Base-by-base conservation (phyloP, 352 stramenopile genomes). In the Globisporangium megalacanthum region DNA sequence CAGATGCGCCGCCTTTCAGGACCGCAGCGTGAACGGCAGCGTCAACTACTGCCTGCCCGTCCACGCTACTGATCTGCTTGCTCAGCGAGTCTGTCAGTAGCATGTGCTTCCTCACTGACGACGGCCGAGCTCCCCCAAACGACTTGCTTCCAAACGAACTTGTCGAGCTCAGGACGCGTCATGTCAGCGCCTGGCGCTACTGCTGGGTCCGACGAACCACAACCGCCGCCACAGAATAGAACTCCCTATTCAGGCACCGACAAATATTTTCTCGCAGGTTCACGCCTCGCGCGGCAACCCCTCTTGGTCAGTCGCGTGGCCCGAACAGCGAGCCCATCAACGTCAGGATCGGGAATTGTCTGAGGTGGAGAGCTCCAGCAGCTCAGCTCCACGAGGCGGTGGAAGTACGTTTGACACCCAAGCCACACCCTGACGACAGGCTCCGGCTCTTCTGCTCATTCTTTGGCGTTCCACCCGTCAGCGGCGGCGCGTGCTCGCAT, bases 261-360 rank as follows among this genome's bases (percentile, higher is more conserved):
- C 57, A 62, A 11, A 90, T 59, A 14, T 79, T 62, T 7, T 72
- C 52, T 44, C 62, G 56, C 25, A 90, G 56, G 50, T 77, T 66
- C 1, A 73, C 62, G 4, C 72, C 78, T 15, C 68, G 63, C 0
- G 76, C 75, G 1, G 80, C 51, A 9, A 88, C 42, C 15, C 60
- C 66, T 5, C 77, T 88, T 19, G 83, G 61, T 17, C 72, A 69
- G 33, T 86, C 65, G 3, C 64, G 68, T 0, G 69, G 48, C 0
- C 77, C 80, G 46, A 74, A 87, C 3, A 88, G 49, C 8, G 80
- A 77, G 3, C 29, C 60, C 9, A 75, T 71, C 0, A 54, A 80
- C n/a, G 66, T 72, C 8, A 90, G 42, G 14, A 75, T 60, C 2
- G 80, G 77, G 20, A 90, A 33, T 77, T 86, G 61, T 88, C 87